Base-by-base conservation (phyloP, 495 filamentous ascomycete genomes). In the Trichoderma gamsii region DNA sequence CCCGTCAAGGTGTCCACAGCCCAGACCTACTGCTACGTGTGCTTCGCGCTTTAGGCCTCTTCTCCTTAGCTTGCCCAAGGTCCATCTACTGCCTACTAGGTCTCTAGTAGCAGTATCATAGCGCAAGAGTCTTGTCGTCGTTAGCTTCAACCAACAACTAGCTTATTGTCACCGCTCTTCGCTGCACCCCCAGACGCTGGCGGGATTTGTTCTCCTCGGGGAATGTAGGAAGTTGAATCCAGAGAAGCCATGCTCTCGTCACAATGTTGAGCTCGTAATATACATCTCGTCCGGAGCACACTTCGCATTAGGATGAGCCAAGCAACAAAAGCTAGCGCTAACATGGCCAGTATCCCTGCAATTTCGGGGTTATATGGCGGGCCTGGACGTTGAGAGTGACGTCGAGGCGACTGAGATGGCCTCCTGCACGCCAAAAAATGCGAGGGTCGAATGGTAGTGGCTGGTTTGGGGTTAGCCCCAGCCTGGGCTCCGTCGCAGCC, bases 361-460 rank as follows among this genome's bases (percentile, higher is more conserved):
- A 61, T 61, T 61, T 61, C 56, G 56, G 56, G 56, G 56, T 32
- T 61, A 32, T 61, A 29, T 61, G 56, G 56, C 56, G 56, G 56
- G 56, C 25, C 56, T 16, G 56, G 11, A 32, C 27, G 56, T 21
- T 32, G 23, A n/a, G 7, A 32, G 56, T 61, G 56, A 61, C 56
- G 56, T 61, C 56, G 56, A 61, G 32, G 56, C 56, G 25, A 61
- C 56, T 25, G 23, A 61, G 56, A 61, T 61, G 27, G 56, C 3
- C 25, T 61, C 27, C 56, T 61, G 56, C 56, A 61, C 23, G 27
- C 56, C 56, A 61, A 32, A 61, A 61, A 32, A 4, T 61, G 56
- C 27, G 56, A 61, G 56, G 12, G 27, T 61, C 56, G 56, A 27
- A 32, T 27, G 11, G 56, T 25, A 61, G 27, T 32, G 56, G n/a